Percentiles rank a stretch among this genome's conserved stretches.
Evolutionary conservation across 306 rosid genomes (phyloP).

Genomic region (Cucurbita pepo): DNA sequence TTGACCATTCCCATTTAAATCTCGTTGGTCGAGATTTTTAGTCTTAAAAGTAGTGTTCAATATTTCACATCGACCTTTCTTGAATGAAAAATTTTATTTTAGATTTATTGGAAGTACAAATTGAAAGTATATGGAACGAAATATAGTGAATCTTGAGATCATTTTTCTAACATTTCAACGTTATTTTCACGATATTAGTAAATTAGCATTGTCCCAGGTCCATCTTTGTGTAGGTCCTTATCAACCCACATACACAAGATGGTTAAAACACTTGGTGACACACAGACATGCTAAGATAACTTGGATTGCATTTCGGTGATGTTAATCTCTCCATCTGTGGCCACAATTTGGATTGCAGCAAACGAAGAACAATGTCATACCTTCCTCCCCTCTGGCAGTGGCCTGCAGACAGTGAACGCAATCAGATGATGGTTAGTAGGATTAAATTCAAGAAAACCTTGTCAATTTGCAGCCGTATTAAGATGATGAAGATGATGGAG

Average conservation of each 20-base stretch:
- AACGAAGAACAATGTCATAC: constrained; percentile 57
- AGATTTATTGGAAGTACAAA: no score
- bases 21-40: no score
- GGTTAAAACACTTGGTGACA: neutral
- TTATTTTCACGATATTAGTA: neutral
- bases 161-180: no score
- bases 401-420: constrained; percentile 26
- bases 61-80: no score
- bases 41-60: no score
- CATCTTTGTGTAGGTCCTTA: neutral
- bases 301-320: neutral
- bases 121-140: no score
- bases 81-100: no score
- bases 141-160: no score
- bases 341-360: constrained; percentile 82
- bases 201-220: neutral
- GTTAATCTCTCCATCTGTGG: constrained; percentile 49
- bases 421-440: neutral
- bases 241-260: neutral
- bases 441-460: no score
- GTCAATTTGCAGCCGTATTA: no score
- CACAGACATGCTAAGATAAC: neutral
- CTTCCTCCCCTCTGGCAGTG: constrained; percentile 65
- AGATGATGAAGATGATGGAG: neutral
- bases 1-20: neutral